Evolutionary conservation across 768 basidiomycete species (phyloP).

Genomic region (Tulasnella sp.): DNA sequence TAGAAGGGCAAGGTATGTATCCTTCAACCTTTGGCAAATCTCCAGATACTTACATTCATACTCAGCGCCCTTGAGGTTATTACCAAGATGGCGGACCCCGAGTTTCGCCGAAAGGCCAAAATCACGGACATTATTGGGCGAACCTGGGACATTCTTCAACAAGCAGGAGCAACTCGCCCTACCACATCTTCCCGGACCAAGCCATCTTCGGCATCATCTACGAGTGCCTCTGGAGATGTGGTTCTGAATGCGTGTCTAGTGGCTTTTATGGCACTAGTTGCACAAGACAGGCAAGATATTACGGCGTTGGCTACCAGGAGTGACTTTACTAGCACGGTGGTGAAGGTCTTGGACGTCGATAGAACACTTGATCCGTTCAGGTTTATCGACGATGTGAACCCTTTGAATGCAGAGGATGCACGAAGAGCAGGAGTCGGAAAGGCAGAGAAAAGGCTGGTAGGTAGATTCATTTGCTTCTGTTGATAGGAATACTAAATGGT

Average conservation of each 20-base stretch:
- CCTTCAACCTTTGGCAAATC: not conserved
- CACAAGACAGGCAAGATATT: slow-evolving; percentile 45
- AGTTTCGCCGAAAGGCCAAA: slow-evolving; percentile 69
- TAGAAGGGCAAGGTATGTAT: slow-evolving; percentile 49
- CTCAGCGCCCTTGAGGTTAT: slow-evolving; percentile 63
- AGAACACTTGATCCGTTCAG: slow-evolving; percentile 25
- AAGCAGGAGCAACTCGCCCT: slow-evolving; percentile 31
- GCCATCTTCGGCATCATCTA: too few species aligned
- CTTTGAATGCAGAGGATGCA: slow-evolving; percentile 21
- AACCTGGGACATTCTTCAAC: slow-evolving; percentile 53
- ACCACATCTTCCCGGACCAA: not conserved
- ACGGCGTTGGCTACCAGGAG: slow-evolving; percentile 33
- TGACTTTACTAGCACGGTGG: slow-evolving; percentile 22
- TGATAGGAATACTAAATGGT: slow-evolving; percentile 25
- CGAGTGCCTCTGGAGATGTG: slow-evolving; percentile 28
- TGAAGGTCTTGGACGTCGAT: not conserved
- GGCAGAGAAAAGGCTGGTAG: slow-evolving; percentile 44
- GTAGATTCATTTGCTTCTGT: slow-evolving; percentile 24
- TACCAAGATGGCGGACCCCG: slow-evolving; percentile 54
- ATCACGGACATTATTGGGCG: slow-evolving; percentile 56
- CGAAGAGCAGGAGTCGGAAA: slow-evolving; percentile 42
- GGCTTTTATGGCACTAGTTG: slow-evolving; percentile 49
- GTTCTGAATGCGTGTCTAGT: slow-evolving; percentile 50
- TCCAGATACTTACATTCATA: not conserved
- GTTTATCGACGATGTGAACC: slow-evolving; percentile 9